phyloP scores from a whole-genome alignment of 768 basidiomycete genomes.

The Boletus reticulatus region DNA sequence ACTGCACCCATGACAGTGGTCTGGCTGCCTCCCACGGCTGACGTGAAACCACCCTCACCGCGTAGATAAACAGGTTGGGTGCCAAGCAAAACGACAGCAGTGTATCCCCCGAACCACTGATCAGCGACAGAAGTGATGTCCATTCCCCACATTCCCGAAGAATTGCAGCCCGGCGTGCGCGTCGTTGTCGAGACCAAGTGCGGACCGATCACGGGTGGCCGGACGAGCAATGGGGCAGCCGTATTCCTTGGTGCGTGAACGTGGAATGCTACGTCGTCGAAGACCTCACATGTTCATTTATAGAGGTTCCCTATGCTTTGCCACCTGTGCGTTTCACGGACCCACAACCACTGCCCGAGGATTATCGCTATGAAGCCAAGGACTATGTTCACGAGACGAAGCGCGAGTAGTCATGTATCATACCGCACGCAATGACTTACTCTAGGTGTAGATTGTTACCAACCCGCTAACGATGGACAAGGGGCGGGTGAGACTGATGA shows the following conservation, averaged over 20 bases:
- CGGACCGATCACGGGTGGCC: too few relatives aligned
- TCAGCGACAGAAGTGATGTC: conserved; percentile 1
- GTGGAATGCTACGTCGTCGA: too few relatives aligned
- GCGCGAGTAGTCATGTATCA: too few relatives aligned
- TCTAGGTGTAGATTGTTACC: conserved; percentile 47
- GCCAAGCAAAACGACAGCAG: background rate
- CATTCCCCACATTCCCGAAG: conserved; percentile 51
- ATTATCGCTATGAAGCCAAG: conserved; percentile 55
- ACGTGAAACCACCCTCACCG: background rate
- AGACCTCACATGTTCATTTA: background rate
- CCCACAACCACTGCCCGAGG: conserved; percentile 38
- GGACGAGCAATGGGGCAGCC: conserved; percentile 47
- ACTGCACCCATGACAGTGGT: too few relatives aligned
- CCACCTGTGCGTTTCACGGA: conserved; percentile 66
- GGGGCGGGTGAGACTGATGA: conserved; percentile 26
- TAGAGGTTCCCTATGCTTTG: conserved; percentile 72
- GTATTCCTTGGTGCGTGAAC: conserved; percentile 56
- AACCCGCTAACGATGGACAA: conserved; percentile 67
- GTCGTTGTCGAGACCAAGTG: conserved; percentile 53
- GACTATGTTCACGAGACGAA: conserved; percentile 57
- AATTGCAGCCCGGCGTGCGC: conserved; percentile 43
- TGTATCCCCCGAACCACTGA: too few relatives aligned
- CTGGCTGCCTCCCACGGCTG: conserved; percentile 5
- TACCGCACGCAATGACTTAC: background rate
- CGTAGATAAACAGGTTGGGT: conserved; percentile 12